Base-by-base conservation (phyloP, 495 filamentous ascomycete species). In the Aspergillus coremiiformis region DNA sequence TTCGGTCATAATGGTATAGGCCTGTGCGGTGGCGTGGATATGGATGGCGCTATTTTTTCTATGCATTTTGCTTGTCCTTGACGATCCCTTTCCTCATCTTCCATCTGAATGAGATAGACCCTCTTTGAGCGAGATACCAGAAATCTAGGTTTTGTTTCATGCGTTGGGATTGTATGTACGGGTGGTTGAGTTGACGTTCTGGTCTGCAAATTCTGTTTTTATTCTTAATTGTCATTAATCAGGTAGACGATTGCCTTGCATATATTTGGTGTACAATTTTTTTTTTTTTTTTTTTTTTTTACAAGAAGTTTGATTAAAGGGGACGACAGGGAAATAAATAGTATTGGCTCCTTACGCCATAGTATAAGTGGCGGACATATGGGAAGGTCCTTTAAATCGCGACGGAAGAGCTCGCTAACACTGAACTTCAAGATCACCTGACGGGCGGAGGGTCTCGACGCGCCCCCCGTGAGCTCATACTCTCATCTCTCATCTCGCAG, bases 61-160 rank as follows among this genome's bases (percentile, higher is more conserved):
- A 45, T 72, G 64, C 62, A 66, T 69, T 70, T 63, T 59, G 53
- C 51, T 66, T 59, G 57, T 66, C 61, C 49, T 60, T 54, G 52
- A 61, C 56, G 57, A 54, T 42, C 58, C 47, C 56, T 49, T 65
- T 57, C 52, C 32, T 46, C 56, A 61, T 64, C 57, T 64, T 67
- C 65, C 62, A 63, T 61, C 45, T 62, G 66, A 68, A 63, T 59
- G 66, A 71, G 61, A 73, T 73, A 72, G 72, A 75, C 61, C 59
- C 60, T 60, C 54, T 63, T 67, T 67, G 65, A 69, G 70, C 69
- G 62, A 68, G 71, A 75, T 73, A 73, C 69, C 71, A 73, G 64
- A 63, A n/a, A 65, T 67, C 60, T 67, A 68, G 61, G 57, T 58
- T 59, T 43, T 55, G 29, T 48, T 58, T 41, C 51, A 8, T 50